phyloP scores from a whole-genome alignment of 2,329 filamentous ascomycete species.

The Paecilomyces variotii region DNA sequence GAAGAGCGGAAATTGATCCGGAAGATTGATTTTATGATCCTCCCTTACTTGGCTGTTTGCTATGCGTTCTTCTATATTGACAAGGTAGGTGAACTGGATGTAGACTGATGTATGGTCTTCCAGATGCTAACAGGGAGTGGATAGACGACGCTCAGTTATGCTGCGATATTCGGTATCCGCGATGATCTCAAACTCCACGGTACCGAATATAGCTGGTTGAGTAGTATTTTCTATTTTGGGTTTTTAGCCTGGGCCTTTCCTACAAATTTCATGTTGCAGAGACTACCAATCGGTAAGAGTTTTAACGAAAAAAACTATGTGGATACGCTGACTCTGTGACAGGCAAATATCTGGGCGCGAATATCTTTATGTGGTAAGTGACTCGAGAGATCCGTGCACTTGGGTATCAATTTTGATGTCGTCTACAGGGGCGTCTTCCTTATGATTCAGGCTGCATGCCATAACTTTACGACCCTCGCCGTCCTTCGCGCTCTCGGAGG shows the following conservation, averaged over 20 bases:
- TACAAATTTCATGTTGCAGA: constrained; percentile 47
- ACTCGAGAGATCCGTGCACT: too few species aligned
- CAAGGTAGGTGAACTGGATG: constrained; percentile 17
- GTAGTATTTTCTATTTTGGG: constrained; percentile 49
- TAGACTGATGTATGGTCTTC: background rate
- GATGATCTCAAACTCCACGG: constrained; percentile 52
- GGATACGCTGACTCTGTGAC: background rate
- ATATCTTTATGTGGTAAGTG: constrained; percentile 49
- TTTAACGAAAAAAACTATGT: background rate
- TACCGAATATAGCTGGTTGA: constrained; percentile 51
- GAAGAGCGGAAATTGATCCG: constrained; percentile 43
- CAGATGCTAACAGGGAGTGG: background rate
- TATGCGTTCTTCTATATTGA: constrained; percentile 48
- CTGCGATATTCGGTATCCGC: constrained; percentile 57
- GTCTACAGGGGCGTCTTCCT: constrained; percentile 38
- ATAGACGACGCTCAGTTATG: constrained; percentile 53
- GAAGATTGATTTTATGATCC: constrained; percentile 53
- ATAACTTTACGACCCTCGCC: constrained; percentile 49
- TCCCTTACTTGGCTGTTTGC: constrained; percentile 49
- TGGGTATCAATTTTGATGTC: background rate
- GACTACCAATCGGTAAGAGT: constrained; percentile 41
- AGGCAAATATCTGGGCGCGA: constrained; percentile 48
- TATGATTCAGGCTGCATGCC: constrained; percentile 47
- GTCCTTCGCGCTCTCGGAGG: constrained; percentile 50
- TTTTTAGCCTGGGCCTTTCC: constrained; percentile 48